phyloP scores from a whole-genome alignment of 2,329 filamentous ascomycete genomes.

The Neopestalotiopsis clavispora region DNA sequence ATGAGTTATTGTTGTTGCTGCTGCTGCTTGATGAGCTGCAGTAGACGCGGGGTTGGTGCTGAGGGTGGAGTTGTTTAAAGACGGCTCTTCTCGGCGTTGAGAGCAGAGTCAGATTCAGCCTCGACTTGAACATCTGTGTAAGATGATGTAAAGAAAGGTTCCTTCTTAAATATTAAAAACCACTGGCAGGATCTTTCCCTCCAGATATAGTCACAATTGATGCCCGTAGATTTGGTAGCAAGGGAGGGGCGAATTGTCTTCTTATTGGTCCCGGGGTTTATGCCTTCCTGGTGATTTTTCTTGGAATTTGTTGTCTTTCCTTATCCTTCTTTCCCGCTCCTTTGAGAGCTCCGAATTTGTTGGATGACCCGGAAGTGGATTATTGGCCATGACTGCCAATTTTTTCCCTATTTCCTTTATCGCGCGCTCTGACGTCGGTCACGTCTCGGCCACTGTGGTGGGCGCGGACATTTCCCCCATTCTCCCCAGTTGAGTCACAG shows the following conservation, averaged over 20 bases:
- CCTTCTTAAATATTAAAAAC: not conserved
- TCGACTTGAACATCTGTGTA: slow-evolving; percentile 9
- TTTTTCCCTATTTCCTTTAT: not conserved
- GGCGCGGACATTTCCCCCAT: not conserved
- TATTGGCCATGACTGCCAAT: not conserved
- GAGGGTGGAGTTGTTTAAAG: not conserved
- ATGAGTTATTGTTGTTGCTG: not conserved
- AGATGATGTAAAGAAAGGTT: not conserved
- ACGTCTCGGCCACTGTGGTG: slow-evolving; percentile 15
- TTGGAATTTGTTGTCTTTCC: not conserved
- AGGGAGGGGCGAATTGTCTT: not conserved
- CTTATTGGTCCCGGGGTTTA: not conserved
- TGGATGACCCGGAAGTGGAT: slow-evolving; percentile 7
- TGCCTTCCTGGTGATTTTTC: not conserved
- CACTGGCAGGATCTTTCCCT: not conserved
- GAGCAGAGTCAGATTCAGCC: slow-evolving; percentile 3
- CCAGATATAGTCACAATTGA: not conserved
- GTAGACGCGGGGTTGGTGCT: slow-evolving; percentile 10
- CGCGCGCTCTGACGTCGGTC: slow-evolving; percentile 14
- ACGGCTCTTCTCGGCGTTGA: slow-evolving; percentile 11
- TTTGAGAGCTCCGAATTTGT: not conserved
- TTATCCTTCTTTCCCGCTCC: not conserved
- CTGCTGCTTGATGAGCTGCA: not conserved
- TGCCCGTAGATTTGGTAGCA: not conserved
- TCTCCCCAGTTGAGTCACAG: not conserved